Conservation (phyloP, 192 early-diverging fungal genomes). For the Spinellus fusiger region DNA sequence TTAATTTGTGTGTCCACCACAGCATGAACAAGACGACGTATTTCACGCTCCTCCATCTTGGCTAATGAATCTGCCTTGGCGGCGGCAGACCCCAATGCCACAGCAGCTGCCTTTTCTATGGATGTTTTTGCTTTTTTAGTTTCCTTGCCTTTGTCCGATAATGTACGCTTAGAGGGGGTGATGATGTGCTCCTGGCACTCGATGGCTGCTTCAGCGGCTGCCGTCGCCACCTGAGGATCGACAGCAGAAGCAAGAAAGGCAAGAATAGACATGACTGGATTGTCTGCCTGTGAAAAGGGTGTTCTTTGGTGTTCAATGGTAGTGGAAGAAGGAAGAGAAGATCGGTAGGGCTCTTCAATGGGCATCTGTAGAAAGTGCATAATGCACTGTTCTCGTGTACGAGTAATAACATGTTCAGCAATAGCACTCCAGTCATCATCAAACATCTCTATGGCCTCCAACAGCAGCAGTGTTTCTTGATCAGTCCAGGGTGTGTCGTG, state of each 20-base stretch:
- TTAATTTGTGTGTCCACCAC: conserved; percentile 83
- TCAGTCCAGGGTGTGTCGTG: conserved; percentile 70
- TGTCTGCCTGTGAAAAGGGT: conserved; percentile 85
- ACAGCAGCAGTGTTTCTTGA: conserved; percentile 83
- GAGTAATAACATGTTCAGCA: conserved; percentile 89
- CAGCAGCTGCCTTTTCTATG: conserved; percentile 74
- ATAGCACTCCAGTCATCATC: conserved; percentile 95
- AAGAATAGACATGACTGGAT: conserved; percentile 90
- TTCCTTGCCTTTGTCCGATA: conserved; percentile 11
- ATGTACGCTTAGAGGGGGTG: background rate
- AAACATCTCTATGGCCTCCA: conserved; percentile 94
- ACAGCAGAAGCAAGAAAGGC: conserved; percentile 89
- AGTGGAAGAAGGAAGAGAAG: conserved; percentile 4
- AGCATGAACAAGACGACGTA: conserved; percentile 71
- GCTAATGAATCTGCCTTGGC: conserved; percentile 83
- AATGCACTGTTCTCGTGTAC: conserved; percentile 88
- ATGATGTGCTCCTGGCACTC: conserved; percentile 50
- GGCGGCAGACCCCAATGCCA: conserved; percentile 88
- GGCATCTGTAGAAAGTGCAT: conserved; percentile 88
- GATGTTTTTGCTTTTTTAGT: conserved; percentile 36
- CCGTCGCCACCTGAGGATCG: conserved; percentile 80
- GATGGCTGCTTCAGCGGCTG: conserved; percentile 78
- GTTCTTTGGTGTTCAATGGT: conserved; percentile 49
- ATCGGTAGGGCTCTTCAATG: conserved; percentile 82
- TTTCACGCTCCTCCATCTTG: conserved; percentile 80